These are phyloP conservation scores for Pseudomonodictys pantanalensis DNA, from an alignment of 495 filamentous ascomycete genomes.

Conservation along the genomic window DNA sequence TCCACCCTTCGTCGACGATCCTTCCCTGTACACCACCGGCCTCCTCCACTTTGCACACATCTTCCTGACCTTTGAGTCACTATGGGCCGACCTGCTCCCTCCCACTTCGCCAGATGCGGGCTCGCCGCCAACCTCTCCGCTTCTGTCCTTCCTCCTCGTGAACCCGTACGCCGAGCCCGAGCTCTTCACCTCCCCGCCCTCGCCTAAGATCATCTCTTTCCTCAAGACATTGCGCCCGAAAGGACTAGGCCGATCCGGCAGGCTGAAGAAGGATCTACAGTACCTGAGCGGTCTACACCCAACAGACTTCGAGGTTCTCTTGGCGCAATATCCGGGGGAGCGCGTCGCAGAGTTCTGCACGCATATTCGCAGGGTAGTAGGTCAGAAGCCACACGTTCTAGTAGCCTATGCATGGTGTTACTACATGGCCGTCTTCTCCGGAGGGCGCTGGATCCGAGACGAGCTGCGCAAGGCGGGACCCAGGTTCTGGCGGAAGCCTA, in stretches of 20 bases:
- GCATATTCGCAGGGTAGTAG: conserved; percentile 40
- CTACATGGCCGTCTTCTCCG: conserved; percentile 60
- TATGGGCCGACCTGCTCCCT: conserved; percentile 39
- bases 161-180: conserved; percentile 28
- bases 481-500: conserved; percentile 44
- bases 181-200: conserved; percentile 15
- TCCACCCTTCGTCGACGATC: conserved; percentile 42
- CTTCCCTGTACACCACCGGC: conserved; percentile 44
- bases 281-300: conserved; percentile 20
- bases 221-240: conserved; percentile 33
- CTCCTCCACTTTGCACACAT: conserved; percentile 47
- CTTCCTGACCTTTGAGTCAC: conserved; percentile 47
- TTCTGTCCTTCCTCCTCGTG: conserved; percentile 34
- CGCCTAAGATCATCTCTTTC: conserved; percentile 12
- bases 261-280: conserved; percentile 34
- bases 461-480: conserved; percentile 45
- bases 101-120: conserved; percentile 8
- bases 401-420: conserved; percentile 59
- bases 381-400: conserved; percentile 49
- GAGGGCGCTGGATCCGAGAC: conserved; percentile 53
- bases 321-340: conserved; percentile 27
- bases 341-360: conserved; percentile 27
- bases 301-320: conserved; percentile 26
- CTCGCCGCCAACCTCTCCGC: conserved; percentile 21
- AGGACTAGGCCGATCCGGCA: conserved; percentile 28